Conservation (phyloP, 2,329 filamentous ascomycete genomes). For the Alternaria viburni region DNA sequence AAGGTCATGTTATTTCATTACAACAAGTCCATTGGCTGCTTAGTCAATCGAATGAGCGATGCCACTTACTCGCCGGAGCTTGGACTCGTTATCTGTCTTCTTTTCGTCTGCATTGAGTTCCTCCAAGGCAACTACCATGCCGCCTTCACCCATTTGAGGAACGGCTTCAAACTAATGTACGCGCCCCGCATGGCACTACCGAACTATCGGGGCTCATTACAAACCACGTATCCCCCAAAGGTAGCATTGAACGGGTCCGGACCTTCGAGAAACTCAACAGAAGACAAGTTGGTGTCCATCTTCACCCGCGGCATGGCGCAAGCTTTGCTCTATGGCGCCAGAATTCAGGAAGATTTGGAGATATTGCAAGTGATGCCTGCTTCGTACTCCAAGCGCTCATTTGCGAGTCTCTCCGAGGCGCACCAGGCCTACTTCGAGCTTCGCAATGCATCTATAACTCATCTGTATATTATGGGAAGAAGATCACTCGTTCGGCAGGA, state of each 20-base stretch:
- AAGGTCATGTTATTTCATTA: slow-evolving; percentile 50
- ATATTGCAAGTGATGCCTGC: slow-evolving; percentile 1
- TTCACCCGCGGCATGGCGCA: slow-evolving; percentile 26
- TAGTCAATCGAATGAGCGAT: slow-evolving; percentile 43
- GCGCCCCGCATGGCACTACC: background rate
- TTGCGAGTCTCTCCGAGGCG: slow-evolving; percentile 20
- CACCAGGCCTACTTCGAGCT: slow-evolving; percentile 26
- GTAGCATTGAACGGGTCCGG: background rate
- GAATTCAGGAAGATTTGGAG: slow-evolving; percentile 14
- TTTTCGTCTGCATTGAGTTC: slow-evolving; percentile 55
- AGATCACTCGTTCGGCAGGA: background rate
- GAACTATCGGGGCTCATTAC: background rate
- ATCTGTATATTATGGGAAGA: slow-evolving; percentile 9
- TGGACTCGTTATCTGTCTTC: slow-evolving; percentile 52
- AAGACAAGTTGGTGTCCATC: slow-evolving; percentile 27
- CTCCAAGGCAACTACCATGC: slow-evolving; percentile 51
- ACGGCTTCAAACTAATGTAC: slow-evolving; percentile 42
- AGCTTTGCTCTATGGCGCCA: slow-evolving; percentile 25
- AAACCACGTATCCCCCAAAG: background rate
- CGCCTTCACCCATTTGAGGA: slow-evolving; percentile 53
- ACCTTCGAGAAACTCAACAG: slow-evolving; percentile 7
- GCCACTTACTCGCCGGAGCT: slow-evolving; percentile 41
- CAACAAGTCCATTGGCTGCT: slow-evolving; percentile 48
- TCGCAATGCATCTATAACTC: slow-evolving; percentile 25
- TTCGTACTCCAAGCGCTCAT: background rate